Percentiles rank a stretch among this genome's conserved stretches.
Evolutionary conservation across 192 early-diverging fungal genomes (phyloP).

Genomic region (Coemansia nantahalensis): DNA sequence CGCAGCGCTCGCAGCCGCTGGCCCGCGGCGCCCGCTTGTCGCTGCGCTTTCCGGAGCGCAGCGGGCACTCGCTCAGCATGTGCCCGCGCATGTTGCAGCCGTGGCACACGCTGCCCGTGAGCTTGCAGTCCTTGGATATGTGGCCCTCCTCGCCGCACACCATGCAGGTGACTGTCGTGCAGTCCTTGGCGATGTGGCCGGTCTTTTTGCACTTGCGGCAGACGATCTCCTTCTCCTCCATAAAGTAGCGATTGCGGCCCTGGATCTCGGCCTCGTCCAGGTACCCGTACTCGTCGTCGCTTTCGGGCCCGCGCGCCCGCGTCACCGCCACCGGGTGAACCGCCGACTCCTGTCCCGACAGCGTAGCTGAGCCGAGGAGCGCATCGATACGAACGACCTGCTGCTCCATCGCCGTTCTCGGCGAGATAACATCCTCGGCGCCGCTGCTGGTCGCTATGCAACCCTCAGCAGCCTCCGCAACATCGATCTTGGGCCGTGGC

Average conservation of each 20-base stretch:
- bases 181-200: constrained; percentile 46
- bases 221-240: constrained; percentile 46
- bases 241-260: constrained; percentile 50
- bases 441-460: too few relatives aligned
- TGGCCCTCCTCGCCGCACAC: constrained; percentile 43
- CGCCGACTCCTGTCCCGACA: not conserved
- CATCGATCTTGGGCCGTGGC: too few relatives aligned
- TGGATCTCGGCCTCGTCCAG: constrained; percentile 50
- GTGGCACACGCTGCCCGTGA: constrained; percentile 42
- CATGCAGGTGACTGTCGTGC: constrained; percentile 31
- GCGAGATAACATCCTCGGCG: not conserved
- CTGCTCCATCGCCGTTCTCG: constrained; percentile 12
- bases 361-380: constrained; percentile 10
- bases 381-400: constrained; percentile 34
- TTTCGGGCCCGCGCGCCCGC: constrained; percentile 5
- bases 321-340: constrained; percentile 9
- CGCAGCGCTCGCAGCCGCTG: constrained; percentile 24
- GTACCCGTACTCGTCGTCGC: constrained; percentile 39
- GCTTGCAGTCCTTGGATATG: constrained; percentile 32
- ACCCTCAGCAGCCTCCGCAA: too few relatives aligned
- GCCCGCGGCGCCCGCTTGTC: not conserved
- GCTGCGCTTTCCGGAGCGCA: constrained; percentile 4
- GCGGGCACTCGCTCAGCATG: constrained; percentile 36
- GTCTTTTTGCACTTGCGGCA: constrained; percentile 35
- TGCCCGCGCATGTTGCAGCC: constrained; percentile 50